Evolutionary conservation across 805 yeast genomes (phyloP), one percentile per base, ranked within the genome.

Genomic region (Hanseniaspora clermontiae): DNA sequence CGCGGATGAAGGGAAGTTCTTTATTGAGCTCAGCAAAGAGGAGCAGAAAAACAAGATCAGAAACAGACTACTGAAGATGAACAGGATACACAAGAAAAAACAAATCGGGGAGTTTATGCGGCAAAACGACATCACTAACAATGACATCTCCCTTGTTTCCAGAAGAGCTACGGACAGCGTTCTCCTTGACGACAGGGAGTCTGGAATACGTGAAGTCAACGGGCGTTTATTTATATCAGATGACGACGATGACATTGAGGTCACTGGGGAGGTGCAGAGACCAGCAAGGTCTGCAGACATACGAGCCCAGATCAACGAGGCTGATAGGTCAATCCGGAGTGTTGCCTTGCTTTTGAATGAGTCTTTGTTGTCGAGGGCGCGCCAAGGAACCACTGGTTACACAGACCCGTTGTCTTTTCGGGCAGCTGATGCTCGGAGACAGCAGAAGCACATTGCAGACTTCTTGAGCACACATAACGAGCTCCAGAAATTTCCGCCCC

Each of bases 121-220:
- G 20, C n/a, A 38, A 12, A 52, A 46, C n/a, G 56, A 52, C 32
- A 15, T 45, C 1, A 10, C 3, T 7, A 27, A 24, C 10, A 39
- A 45, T 45, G 56, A 52, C 37, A 27, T 46, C 2, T 40, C 56
- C 12, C 27, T 43, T 24, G 17, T 55, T 3, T 55, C 58, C 1
- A 29, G 58, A 38, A 49, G 58, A 45, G 55, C 58, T 1, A 55
- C 58, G 4, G 55, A 55, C 15, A 49, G 55, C 20, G 39, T 55
- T 15, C 40, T 55, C 10, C 42, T 55, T 15, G 47, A 39, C 39
- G 14, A 52, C 20, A 17, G 29, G 5, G 34, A 32, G 15, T 27
- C 32, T 14, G 34, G 36, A 19, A 46, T 46, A 9, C 17, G 34
- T 15, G 49, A 46, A 32, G 39, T 31, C 11, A 40, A 45, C 15